These are phyloP conservation scores for Torulaspora gathmanii DNA, from an alignment of 805 yeast species.

Conservation along the genomic window DNA sequence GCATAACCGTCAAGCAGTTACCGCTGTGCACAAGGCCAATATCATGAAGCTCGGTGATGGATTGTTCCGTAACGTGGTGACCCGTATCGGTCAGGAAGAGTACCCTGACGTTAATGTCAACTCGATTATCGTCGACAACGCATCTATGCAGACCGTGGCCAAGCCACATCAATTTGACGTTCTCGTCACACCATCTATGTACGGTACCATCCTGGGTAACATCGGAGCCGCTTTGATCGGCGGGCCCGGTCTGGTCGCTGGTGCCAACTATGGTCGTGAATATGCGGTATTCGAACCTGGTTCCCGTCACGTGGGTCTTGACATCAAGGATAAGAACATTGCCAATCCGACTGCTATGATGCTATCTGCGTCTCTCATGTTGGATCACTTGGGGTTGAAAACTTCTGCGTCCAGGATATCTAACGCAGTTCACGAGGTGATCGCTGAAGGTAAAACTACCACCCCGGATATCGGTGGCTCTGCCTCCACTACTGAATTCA, in stretches of 20 bases:
- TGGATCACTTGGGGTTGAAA: constrained; percentile 91
- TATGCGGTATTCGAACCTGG: constrained; percentile 99
- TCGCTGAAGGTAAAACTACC: constrained; percentile 79
- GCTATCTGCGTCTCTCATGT: constrained; percentile 81
- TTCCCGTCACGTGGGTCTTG: constrained; percentile 98
- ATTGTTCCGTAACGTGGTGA: constrained; percentile 89
- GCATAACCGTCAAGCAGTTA: constrained; percentile 86
- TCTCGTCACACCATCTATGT: constrained; percentile 94
- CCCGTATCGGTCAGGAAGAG: constrained; percentile 78
- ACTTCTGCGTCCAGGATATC: constrained; percentile 81
- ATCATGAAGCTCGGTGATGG: constrained; percentile 99
- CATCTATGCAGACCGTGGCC: constrained; percentile 99
- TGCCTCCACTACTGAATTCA: constrained; percentile 87
- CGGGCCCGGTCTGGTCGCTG: constrained; percentile 98
- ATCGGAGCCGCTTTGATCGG: constrained; percentile 94
- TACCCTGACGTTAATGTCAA: constrained; percentile 78
- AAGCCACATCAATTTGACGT: constrained; percentile 98
- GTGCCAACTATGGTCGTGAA: constrained; percentile 97
- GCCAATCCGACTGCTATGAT: constrained; percentile 99
- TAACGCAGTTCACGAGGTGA: constrained; percentile 81
- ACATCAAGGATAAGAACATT: constrained; percentile 86
- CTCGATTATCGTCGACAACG: constrained; percentile 97
- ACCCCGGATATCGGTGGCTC: constrained; percentile 92
- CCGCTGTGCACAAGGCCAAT: constrained; percentile 98
- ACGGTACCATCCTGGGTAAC: constrained; percentile 95